These are phyloP conservation scores for Vigna angularis DNA, from an alignment of 306 rosid genomes.

Conservation along the genomic window DNA sequence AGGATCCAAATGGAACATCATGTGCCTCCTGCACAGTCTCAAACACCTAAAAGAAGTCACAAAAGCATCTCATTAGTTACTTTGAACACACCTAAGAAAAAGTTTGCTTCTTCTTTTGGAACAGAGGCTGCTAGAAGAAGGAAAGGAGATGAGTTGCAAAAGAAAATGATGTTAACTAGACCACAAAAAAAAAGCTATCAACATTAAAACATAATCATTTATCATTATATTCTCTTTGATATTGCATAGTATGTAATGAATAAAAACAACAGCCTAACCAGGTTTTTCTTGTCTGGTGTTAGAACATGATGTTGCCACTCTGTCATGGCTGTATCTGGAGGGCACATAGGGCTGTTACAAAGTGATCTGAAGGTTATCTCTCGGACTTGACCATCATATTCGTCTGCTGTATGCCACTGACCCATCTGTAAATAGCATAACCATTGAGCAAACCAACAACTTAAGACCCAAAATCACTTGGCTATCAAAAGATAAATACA, in stretches of 20 bases:
- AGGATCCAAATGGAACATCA: slow-evolving; percentile 96
- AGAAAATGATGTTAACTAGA: slow-evolving; percentile 8
- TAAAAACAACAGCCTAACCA: slow-evolving; percentile 61
- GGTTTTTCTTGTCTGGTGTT: slow-evolving; percentile 72
- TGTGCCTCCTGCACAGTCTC: slow-evolving; percentile 99
- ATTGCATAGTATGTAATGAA: slow-evolving; percentile 13
- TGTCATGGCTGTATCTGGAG: slow-evolving; percentile 99
- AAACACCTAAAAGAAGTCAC: slow-evolving; percentile 67
- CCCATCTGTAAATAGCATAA: slow-evolving; percentile 75
- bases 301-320: slow-evolving; percentile 89
- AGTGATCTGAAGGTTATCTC: slow-evolving; percentile 88
- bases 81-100: not conserved
- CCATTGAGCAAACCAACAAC: slow-evolving; percentile 35
- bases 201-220: slow-evolving; percentile 4
- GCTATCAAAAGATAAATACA: slow-evolving; percentile 23
- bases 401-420: slow-evolving; percentile 93
- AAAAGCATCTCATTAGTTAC: slow-evolving; percentile 26
- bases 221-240: slow-evolving; percentile 4
- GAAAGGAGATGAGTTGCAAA: slow-evolving; percentile 20
- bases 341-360: slow-evolving; percentile 99
- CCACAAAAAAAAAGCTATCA: slow-evolving; percentile 1
- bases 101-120: not conserved
- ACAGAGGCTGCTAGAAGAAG: not conserved
- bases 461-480: slow-evolving; percentile 31
- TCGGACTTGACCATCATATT: slow-evolving; percentile 94